Percentiles rank a stretch among this genome's conserved stretches.
Conservation (phyloP, 129 eudicot genomes). For the Kitagawia praeruptora region DNA sequence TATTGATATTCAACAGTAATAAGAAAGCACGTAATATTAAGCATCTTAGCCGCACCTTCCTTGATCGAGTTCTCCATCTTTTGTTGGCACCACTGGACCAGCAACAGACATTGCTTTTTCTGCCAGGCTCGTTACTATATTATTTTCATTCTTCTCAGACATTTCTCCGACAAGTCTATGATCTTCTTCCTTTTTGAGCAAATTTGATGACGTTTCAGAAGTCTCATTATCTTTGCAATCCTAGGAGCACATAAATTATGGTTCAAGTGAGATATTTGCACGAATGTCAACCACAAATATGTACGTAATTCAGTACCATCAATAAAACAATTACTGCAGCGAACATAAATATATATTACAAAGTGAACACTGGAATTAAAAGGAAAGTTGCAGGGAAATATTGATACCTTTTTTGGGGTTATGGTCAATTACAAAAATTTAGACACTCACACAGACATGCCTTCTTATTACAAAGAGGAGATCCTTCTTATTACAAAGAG, state of each 20-base stretch:
- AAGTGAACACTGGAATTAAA: too few species aligned
- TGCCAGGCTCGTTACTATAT: slow-evolving; percentile 65
- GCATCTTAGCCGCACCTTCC: slow-evolving; percentile 45
- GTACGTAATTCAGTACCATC: not conserved
- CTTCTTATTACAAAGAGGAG: not conserved
- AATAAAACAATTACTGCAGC: not conserved
- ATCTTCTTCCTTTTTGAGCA: slow-evolving; percentile 22
- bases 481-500: not conserved
- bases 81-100: slow-evolving; percentile 84
- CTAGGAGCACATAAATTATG: slow-evolving; percentile 24
- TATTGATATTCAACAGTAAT: not conserved
- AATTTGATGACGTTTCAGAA: slow-evolving; percentile 25
- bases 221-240: slow-evolving; percentile 24
- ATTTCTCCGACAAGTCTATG: slow-evolving; percentile 24
- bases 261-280: not conserved
- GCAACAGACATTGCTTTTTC: slow-evolving; percentile 97
- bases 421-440: not conserved
- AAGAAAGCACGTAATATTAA: slow-evolving; percentile 5
- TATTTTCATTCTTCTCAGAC: slow-evolving; percentile 31
- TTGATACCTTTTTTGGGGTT: too few species aligned
- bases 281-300: not conserved
- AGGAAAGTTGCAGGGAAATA: not conserved
- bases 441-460: not conserved
- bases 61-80: slow-evolving; percentile 82
- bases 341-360: too few species aligned